Evolutionary conservation across 176 grass and related monocot species (phyloP), one percentile per base, ranked within the genome.

Genomic region (Otatea glauca): DNA sequence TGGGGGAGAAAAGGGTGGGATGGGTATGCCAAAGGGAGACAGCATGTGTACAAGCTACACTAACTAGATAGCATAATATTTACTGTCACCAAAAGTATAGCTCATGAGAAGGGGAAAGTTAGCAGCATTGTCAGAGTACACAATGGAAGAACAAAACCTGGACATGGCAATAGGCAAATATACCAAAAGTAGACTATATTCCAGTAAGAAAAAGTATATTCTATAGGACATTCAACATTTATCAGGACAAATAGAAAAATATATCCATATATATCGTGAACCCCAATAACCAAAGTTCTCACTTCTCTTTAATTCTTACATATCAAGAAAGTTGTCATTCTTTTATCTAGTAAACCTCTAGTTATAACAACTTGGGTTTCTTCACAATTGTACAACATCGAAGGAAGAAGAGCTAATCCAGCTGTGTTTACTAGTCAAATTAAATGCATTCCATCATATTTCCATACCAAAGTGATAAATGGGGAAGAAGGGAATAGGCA

Each of bases 21-120:
- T 62, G 37, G 9, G 61, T 17, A 39, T 51, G 20, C 2, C 17
- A 74, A 10, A 16, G 32, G 24, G 14, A 8, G 17, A 38, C 9
- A 78, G 0, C 21, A 38, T 38, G 56, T 78, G 70, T 23, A 27
- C 15, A 76, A 77, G 25, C 7, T 81, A 84, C 41, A 44, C 14
- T 72, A 48, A 58, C n/a, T 58, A 25, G 47, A 73, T 72, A 64
- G 23, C 14, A 54, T 15, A 41, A 4, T 34, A 59, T 59, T 37
- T 54, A 56, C 5, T 68, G 10, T 73, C 23, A 74, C 25, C 17
- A 58, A 66, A 85, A 68, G 48, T 20, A 75, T 35, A n/a, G 29
- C 8, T 10, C 27, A 74, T 62, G 24, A 27, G 60, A 6, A 62
- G 60, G 10, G 23, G 24, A 62, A 62, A 62, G 29, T 62, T 62